phyloP scores from a whole-genome alignment of 148 eudicot genomes.

The Arctostaphylos glauca region DNA sequence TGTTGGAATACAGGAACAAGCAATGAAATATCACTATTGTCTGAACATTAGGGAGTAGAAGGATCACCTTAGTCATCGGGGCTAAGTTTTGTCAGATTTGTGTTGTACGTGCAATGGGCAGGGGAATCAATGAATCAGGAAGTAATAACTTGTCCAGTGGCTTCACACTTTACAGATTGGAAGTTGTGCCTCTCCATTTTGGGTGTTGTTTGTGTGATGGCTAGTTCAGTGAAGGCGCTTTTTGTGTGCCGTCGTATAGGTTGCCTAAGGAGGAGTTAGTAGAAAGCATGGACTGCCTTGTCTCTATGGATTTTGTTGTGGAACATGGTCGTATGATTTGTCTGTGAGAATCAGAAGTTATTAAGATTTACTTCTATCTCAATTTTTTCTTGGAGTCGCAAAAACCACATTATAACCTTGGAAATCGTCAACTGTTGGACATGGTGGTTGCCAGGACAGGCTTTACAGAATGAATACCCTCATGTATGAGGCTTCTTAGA shows the following conservation, averaged over 20 bases:
- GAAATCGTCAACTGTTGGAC: too few relatives aligned
- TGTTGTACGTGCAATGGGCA: background rate
- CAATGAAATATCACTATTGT: background rate
- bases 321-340: too few relatives aligned
- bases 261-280: background rate
- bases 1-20: background rate
- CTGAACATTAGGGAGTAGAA: background rate
- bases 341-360: too few relatives aligned
- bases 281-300: background rate
- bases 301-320: background rate
- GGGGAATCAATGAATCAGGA: background rate
- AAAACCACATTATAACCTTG: too few relatives aligned
- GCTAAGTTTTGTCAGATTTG: background rate
- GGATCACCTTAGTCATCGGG: background rate
- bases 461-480: too few relatives aligned
- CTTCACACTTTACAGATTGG: background rate
- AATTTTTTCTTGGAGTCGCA: too few relatives aligned
- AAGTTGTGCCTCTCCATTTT: background rate
- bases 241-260: background rate
- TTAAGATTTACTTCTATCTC: too few relatives aligned
- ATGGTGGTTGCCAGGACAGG: too few relatives aligned
- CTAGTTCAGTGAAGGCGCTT: background rate
- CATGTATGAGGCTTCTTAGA: too few relatives aligned
- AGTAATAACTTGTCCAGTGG: background rate
- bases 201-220: background rate